Evolutionary conservation across 2,329 filamentous ascomycete genomes (phyloP).

Genomic region (Plenodomus tracheiphilus): DNA sequence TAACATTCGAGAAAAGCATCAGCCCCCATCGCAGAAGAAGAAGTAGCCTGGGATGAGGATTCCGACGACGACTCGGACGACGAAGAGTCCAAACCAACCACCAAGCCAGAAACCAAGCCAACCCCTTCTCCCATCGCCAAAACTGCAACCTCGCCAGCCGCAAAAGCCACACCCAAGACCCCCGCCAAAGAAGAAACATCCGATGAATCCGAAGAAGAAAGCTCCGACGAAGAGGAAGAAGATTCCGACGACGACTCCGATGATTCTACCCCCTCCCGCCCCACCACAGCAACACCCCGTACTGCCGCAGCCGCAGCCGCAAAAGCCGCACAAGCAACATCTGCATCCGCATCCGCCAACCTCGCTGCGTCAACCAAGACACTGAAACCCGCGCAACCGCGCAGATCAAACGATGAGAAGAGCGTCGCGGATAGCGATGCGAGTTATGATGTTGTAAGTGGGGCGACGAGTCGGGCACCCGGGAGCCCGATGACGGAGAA

Average conservation of each 20-base stretch:
- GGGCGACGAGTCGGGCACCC: conserved; percentile 76
- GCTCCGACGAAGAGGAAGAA: conserved; percentile 16
- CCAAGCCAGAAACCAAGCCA: not conserved
- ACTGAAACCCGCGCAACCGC: conserved; percentile 62
- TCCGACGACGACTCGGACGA: conserved; percentile 57
- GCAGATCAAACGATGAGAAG: conserved; percentile 71
- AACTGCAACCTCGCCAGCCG: not conserved
- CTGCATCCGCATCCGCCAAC: conserved; percentile 18
- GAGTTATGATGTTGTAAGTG: conserved; percentile 88
- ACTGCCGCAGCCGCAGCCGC: conserved; percentile 4
- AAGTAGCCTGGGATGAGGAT: conserved; percentile 72
- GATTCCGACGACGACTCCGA: conserved; percentile 13
- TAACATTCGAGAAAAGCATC: conserved; percentile 48
- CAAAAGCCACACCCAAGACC: not conserved
- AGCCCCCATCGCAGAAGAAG: conserved; percentile 73
- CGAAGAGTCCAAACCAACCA: not conserved
- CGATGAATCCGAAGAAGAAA: conserved; percentile 33
- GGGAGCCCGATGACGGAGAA: conserved; percentile 62
- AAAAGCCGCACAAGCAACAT: not conserved
- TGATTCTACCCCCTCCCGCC: conserved; percentile 2
- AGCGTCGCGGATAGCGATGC: conserved; percentile 91
- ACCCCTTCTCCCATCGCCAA: not conserved
- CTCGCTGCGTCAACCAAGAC: conserved; percentile 43
- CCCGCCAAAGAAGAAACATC: not conserved
- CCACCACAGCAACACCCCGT: conserved; percentile 19